These are phyloP conservation scores for Ustilago bromivora DNA, from an alignment of 1,284 basidiomycete genomes.

Conservation along the genomic window DNA sequence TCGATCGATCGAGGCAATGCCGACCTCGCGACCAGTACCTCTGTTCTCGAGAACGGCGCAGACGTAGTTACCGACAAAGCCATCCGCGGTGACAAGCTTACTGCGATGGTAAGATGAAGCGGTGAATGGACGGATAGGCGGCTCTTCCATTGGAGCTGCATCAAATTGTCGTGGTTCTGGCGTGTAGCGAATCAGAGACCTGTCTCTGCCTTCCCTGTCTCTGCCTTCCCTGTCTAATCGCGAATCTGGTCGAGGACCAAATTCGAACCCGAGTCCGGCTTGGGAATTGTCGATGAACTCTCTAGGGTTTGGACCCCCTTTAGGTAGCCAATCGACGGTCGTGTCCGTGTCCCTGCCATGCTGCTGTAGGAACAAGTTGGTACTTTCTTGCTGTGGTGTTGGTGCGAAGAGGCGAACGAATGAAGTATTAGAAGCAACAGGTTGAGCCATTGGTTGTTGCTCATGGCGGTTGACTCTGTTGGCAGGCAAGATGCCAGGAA, in stretches of 20 bases:
- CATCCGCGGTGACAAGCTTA: slow-evolving; percentile 40
- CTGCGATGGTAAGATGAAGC: slow-evolving; percentile 47
- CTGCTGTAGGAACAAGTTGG: not conserved
- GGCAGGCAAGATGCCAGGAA: slow-evolving; percentile 27
- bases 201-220: not conserved
- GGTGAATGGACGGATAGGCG: slow-evolving; percentile 34
- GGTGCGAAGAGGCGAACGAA: slow-evolving; percentile 33
- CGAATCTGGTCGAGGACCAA: not conserved
- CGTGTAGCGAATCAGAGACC: not conserved
- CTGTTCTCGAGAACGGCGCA: slow-evolving; percentile 48
- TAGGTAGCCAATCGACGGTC: slow-evolving; percentile 15
- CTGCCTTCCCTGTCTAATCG: not conserved
- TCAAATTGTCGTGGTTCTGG: not conserved
- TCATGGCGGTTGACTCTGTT: not conserved
- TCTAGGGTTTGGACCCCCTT: slow-evolving; percentile 16
- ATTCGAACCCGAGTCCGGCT: not conserved
- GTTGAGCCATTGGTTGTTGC: not conserved
- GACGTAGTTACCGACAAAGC: slow-evolving; percentile 38
- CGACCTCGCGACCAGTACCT: slow-evolving; percentile 81
- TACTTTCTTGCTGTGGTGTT: slow-evolving; percentile 15
- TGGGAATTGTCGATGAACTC: slow-evolving; percentile 28
- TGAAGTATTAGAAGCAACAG: not conserved
- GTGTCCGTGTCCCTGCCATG: not conserved
- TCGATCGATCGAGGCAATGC: slow-evolving; percentile 83
- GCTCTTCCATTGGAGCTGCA: slow-evolving; percentile 3